Base-by-base conservation (phyloP, 768 basidiomycete species). In the Lentinula edodes region DNA sequence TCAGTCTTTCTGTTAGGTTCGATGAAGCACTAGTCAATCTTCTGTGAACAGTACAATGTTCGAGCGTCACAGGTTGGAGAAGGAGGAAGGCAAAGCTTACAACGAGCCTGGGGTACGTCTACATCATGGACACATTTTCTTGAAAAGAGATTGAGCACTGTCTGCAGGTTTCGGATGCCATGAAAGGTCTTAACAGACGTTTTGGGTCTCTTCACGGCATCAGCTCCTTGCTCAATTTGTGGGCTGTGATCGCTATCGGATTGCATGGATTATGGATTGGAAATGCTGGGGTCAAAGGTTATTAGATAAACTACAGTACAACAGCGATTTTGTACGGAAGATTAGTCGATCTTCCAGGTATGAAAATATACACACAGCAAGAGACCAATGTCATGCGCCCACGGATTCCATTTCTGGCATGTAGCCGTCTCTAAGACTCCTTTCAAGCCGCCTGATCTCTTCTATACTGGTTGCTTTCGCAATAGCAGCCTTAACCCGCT, bases 391-490 rank as follows among this genome's bases (percentile, higher is more conserved):
- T 84, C 74, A 92, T 75, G 90, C 90, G 45, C 90, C 90, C 61
- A 91, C 85, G 55, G 84, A 81, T 69, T 91, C 90, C 76, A 88
- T 80, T 62, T 84, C 80, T 53, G 93, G 91, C 73, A 93, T 73
- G 73, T 89, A 93, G 48, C 93, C 93, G 69, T 95, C 93, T 68
- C 85, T 83, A 67, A 94, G 73, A 71, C 84, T 89, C 75, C 90
- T 83, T 74, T 95, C 92, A 65, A 95, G 71, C 68, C 84, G 83
- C 73, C 89, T 83, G 68, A 95, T 87, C 74, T 96, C 93, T 70
- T 96, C 93, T 66, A 93, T 84, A 52, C 91, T 94, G 38, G 88
- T 91, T n/a, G 94, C 94, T 64, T 86, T 88, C 64, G 90, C 89
- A 66, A 96, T 95, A 16, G 93, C 93, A 36, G 86, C 85, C 72